A percentile compares a stretch with the other conserved stretches of the same genome.
These are phyloP conservation scores for Populus hybrid DNA, from an alignment of 441 rosid species.

Conservation along the genomic window DNA sequence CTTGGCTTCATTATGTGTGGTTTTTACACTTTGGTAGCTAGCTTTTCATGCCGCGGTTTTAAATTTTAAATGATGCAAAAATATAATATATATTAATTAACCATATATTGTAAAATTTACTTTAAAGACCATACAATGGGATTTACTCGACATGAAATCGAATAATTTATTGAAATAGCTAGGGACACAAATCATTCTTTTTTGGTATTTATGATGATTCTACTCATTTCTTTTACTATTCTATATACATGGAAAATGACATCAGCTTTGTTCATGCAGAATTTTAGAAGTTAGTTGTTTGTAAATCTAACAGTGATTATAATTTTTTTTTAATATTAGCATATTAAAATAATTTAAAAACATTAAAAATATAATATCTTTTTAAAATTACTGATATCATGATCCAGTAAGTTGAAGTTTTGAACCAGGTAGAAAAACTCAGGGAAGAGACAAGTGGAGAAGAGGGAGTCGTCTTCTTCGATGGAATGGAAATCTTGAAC, in stretches of 20 bases:
- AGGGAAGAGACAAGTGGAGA: constrained; percentile 6
- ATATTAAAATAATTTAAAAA: too few relatives aligned
- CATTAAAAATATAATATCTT: too few relatives aligned
- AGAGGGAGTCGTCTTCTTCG: not conserved
- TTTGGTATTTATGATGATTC: constrained; percentile 38
- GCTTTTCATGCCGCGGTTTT: constrained; percentile 16
- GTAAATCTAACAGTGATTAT: too few relatives aligned
- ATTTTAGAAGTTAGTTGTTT: not conserved
- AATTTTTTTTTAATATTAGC: rapidly evolving
- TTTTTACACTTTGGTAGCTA: not conserved
- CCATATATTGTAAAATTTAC: too few relatives aligned
- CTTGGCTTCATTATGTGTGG: not conserved
- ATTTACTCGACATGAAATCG: not conserved
- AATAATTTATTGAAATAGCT: not conserved
- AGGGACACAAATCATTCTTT: constrained; percentile 23
- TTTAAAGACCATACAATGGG: too few relatives aligned
- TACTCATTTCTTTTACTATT: constrained; percentile 32
- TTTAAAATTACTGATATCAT: constrained; percentile 19
- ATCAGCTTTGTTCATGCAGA: constrained; percentile 13
- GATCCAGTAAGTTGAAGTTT: constrained; percentile 23
- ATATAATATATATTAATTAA: too few relatives aligned
- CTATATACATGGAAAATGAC: constrained; percentile 22
- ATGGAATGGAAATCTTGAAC: constrained; percentile 5
- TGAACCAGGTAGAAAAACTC: constrained; percentile 19
- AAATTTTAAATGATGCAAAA: too few relatives aligned